Evolutionary conservation across 2,329 filamentous ascomycete genomes (phyloP), one percentile per base, ranked within the genome.

Genomic region (Pseudogymnoascus sp.): DNA sequence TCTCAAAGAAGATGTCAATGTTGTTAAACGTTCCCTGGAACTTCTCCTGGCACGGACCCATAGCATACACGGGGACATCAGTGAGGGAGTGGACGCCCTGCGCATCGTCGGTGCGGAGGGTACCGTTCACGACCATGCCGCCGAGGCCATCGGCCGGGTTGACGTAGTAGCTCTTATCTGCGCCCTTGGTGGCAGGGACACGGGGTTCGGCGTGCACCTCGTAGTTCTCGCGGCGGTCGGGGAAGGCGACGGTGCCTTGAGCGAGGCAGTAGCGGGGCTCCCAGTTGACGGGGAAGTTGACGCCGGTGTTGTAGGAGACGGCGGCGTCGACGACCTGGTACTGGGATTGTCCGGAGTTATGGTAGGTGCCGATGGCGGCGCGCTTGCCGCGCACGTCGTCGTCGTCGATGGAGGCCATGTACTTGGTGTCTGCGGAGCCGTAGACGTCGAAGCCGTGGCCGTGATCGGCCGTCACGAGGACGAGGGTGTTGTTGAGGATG

Each of bases 371-470:
- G 60, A 94, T 79, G 40, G 91, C 90, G 60, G 82, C 79, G 69
- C 91, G 88, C 82, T 92, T 93, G 69, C 83, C 77, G 69, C 91
- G 87, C 16, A 12, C 31, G 28, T 59, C 80, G 5, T 79, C 75
- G 69, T 59, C 80, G 5, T 79, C 75, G 69, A 91, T 84, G 3
- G 82, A 81, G 14, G 82, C 78, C 56, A 93, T 80, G 75, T 92
- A 94, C 72, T 88, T 79, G 16, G 90, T 94, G 72, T 95, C 91
- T 59, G 91, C 89, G 66, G 82, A 86, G 66, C 91, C 91, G 73
- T 88, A 92, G 68, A 95, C 91, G 69, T 92, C 91, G 73, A 95
- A 95, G 63, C 91, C 91, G 77, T 95, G 91, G 44, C 91, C 91
- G 79, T 94, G 91, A 72, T 95, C 90, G n/a, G 90, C 88, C 2